These are phyloP conservation scores for Juglanconis sp. DNA, from an alignment of 2,329 filamentous ascomycete species.

Conservation along the genomic window DNA sequence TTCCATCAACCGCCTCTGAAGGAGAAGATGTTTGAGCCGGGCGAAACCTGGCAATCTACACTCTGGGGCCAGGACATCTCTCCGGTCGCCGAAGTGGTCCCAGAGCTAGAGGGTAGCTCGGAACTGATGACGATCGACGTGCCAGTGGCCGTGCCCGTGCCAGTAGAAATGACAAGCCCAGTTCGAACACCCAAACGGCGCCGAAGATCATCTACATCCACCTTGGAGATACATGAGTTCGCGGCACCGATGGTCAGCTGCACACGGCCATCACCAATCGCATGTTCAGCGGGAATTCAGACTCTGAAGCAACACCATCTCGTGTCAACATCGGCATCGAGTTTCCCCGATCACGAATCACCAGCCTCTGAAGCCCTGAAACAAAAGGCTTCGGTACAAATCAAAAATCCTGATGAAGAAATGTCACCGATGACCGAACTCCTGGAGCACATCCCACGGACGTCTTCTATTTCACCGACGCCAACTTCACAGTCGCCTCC, in stretches of 20 bases:
- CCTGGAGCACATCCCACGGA: neutral
- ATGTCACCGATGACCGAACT: neutral
- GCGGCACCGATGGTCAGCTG: too few relatives aligned
- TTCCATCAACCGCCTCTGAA: neutral
- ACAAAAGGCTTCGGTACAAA: neutral
- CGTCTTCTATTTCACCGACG: neutral
- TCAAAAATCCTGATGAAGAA: constrained; percentile 3
- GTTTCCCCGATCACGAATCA: neutral
- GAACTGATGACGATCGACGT: neutral
- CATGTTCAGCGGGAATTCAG: too few relatives aligned
- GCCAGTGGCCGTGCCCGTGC: neutral
- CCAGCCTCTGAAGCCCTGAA: neutral
- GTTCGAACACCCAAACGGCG: neutral
- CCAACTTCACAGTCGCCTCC: neutral
- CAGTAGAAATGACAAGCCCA: neutral
- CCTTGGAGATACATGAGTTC: neutral
- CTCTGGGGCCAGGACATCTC: neutral
- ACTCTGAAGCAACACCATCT: too few relatives aligned
- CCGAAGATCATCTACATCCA: constrained; percentile 1
- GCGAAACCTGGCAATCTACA: neutral
- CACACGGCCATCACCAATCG: too few relatives aligned
- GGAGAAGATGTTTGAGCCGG: neutral
- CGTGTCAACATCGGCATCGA: too few relatives aligned
- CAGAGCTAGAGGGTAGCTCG: neutral
- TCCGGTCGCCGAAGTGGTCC: neutral